phyloP scores from a whole-genome alignment of 768 basidiomycete genomes.

The Hericium rajendrae region DNA sequence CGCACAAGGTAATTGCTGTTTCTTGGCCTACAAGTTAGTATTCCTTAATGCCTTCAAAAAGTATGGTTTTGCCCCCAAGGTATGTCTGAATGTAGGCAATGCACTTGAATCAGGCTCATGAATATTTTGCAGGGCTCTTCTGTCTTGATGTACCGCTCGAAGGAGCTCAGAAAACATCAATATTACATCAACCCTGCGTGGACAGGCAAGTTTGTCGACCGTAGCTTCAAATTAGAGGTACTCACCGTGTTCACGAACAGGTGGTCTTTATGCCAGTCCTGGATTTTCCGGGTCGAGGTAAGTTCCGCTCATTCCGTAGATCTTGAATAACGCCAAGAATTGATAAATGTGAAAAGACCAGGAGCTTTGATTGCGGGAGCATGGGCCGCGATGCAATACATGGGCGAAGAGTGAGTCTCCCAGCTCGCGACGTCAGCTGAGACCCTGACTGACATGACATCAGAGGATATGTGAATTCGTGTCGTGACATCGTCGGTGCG shows the following conservation, averaged over 20 bases:
- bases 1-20: slow-evolving; percentile 61
- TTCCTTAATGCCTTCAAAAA: slow-evolving; percentile 19
- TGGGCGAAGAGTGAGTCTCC: slow-evolving; percentile 67
- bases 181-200: slow-evolving; percentile 81
- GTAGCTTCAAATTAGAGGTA: slow-evolving; percentile 7
- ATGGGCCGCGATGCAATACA: slow-evolving; percentile 94
- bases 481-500: slow-evolving; percentile 68
- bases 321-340: background rate
- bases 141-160: slow-evolving; percentile 87
- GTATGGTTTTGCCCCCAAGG: slow-evolving; percentile 95
- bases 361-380: slow-evolving; percentile 90
- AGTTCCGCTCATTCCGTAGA: slow-evolving; percentile 11
- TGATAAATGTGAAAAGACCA: background rate
- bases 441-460: background rate
- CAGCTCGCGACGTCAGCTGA: background rate
- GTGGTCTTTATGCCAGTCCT: slow-evolving; percentile 87
- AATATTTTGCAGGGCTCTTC: slow-evolving; percentile 58
- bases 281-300: slow-evolving; percentile 86
- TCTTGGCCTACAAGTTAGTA: slow-evolving; percentile 5
- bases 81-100: slow-evolving; percentile 16
- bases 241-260: slow-evolving; percentile 24
- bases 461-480: slow-evolving; percentile 85
- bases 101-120: background rate
- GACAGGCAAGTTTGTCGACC: slow-evolving; percentile 41
- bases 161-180: slow-evolving; percentile 68